Evolutionary conservation across 371 early-diverging fungal genomes (phyloP).

Genomic region (Chytridium lagenaria): DNA sequence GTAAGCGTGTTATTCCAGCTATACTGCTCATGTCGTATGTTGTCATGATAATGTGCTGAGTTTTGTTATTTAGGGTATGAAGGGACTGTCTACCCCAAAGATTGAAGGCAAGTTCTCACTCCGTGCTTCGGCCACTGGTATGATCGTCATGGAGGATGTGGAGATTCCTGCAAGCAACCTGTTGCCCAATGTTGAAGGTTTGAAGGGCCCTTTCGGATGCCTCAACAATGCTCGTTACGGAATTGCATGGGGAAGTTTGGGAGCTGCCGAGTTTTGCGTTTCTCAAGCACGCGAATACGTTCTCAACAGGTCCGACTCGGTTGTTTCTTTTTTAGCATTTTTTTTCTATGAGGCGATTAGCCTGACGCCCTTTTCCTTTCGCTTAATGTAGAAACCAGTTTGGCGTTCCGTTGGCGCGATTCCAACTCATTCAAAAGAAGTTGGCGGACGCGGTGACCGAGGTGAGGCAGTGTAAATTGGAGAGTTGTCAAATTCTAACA

Average conservation of each 20-base stretch:
- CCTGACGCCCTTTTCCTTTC: too few species aligned
- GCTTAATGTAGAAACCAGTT: constrained; percentile 87
- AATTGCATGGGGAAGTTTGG: constrained; percentile 97
- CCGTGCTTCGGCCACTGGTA: constrained; percentile 94
- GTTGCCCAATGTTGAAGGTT: constrained; percentile 85
- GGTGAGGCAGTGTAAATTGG: too few species aligned
- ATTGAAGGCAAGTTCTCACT: constrained; percentile 97
- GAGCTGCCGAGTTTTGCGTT: constrained; percentile 95
- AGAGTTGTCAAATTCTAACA: too few species aligned
- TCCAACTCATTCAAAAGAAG: constrained; percentile 97
- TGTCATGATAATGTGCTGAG: background rate
- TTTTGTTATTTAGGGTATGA: constrained; percentile 64
- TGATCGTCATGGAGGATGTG: constrained; percentile 99
- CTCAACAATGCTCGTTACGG: constrained; percentile 98
- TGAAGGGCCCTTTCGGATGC: constrained; percentile 97
- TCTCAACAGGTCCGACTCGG: constrained; percentile 58
- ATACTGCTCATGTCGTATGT: constrained; percentile 3
- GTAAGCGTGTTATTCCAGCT: constrained; percentile 46
- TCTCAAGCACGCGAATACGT: constrained; percentile 89
- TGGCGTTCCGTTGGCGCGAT: constrained; percentile 91
- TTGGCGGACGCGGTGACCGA: constrained; percentile 95
- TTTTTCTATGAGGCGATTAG: too few species aligned
- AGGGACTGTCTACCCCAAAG: constrained; percentile 84
- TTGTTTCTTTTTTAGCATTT: too few species aligned
- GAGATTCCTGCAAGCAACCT: constrained; percentile 88